Evolutionary conservation across 2,329 filamentous ascomycete species (phyloP).

Genomic region (Zymoseptoria brevis): DNA sequence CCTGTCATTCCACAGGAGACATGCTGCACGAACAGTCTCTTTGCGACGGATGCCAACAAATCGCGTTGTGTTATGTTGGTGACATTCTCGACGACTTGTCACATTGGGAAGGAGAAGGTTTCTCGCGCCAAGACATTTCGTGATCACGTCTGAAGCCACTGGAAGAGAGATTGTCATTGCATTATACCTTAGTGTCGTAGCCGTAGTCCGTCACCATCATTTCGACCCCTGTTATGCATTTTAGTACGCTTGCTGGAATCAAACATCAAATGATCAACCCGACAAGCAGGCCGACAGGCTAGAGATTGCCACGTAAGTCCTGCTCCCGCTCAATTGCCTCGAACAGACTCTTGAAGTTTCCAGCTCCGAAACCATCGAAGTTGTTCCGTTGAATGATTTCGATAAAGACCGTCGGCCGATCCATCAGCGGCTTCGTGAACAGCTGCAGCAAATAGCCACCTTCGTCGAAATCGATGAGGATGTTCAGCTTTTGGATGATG

Average conservation of each 20-base stretch:
- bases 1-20: neutral
- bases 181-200: neutral
- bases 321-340: constrained; percentile 95
- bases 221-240: neutral
- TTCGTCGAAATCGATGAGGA: constrained; percentile 93
- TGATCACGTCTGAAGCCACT: neutral
- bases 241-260: neutral
- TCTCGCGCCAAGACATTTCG: neutral
- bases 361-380: constrained; percentile 86
- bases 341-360: constrained; percentile 92
- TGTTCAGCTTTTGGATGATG: constrained; percentile 66
- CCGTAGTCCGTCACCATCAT: neutral
- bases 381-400: constrained; percentile 92
- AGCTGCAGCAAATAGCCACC: constrained; percentile 68
- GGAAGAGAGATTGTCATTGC: neutral
- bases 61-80: neutral
- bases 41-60: neutral
- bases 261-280: neutral
- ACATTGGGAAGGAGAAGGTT: neutral
- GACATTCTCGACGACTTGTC: neutral
- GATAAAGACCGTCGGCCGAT: constrained; percentile 88
- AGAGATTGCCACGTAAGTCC: constrained; percentile 71
- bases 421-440: constrained; percentile 69
- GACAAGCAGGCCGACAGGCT: neutral
- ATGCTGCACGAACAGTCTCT: neutral